phyloP scores from a whole-genome alignment of 192 early-diverging fungal genomes.

The Podila minutissima region DNA sequence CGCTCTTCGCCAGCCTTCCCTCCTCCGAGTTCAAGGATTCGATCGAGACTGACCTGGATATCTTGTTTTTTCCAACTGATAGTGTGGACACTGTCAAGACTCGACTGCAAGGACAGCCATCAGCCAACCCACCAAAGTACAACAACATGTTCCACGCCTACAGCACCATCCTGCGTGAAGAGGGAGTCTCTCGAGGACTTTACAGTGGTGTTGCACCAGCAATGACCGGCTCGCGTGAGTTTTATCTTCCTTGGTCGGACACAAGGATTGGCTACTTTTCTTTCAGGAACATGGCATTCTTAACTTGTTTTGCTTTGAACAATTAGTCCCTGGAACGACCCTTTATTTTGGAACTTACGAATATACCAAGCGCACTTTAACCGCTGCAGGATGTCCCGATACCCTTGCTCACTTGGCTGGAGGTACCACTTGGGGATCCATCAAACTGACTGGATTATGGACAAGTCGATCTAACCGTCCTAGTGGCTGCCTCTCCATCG shows the following conservation, averaged over 20 bases:
- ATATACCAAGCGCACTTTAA: conserved; percentile 63
- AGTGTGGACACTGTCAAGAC: conserved; percentile 67
- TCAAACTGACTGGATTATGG: neutral
- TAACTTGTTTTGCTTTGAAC: neutral
- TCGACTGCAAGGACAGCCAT: conserved; percentile 63
- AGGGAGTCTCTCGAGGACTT: conserved; percentile 61
- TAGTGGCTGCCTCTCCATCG: neutral
- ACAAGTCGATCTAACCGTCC: neutral
- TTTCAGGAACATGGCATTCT: neutral
- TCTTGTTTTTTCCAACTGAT: neutral
- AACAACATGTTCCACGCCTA: conserved; percentile 68
- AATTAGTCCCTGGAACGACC: conserved; percentile 62
- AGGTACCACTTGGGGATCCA: conserved; percentile 22
- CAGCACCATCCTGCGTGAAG: conserved; percentile 62
- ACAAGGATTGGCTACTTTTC: neutral
- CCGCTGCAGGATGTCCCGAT: conserved; percentile 57
- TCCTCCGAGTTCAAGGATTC: too few species aligned
- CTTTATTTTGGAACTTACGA: conserved; percentile 70
- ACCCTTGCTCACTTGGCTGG: conserved; percentile 61
- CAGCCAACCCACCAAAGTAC: conserved; percentile 56
- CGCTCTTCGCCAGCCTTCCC: too few species aligned
- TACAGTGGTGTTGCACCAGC: conserved; percentile 66
- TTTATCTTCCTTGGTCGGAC: neutral
- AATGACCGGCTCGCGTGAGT: conserved; percentile 58
- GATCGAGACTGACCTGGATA: too few species aligned